Conservation (phyloP, 2,329 filamentous ascomycete species). For the Emergomyces orientalis region DNA sequence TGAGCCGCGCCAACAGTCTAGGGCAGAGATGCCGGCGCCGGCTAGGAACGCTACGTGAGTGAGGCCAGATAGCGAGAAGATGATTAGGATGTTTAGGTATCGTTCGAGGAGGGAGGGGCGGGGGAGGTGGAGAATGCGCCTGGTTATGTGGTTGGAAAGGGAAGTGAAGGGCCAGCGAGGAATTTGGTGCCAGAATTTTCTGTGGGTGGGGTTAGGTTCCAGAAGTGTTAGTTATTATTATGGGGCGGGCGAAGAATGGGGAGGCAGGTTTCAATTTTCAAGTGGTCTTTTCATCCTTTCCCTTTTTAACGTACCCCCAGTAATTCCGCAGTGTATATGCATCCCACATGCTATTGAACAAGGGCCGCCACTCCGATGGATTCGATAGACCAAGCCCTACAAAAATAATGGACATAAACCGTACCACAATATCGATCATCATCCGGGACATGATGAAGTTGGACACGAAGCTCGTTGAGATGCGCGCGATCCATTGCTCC, state of each 20-base stretch:
- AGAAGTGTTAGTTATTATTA: neutral
- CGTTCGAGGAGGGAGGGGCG: constrained; percentile 18
- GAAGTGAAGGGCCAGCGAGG: constrained; percentile 21
- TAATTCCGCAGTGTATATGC: constrained; percentile 21
- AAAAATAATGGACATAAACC: neutral
- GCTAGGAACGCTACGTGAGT: constrained; percentile 19
- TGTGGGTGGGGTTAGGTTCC: constrained; percentile 3
- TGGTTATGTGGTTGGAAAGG: constrained; percentile 11
- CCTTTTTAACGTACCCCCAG: constrained; percentile 21
- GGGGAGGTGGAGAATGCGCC: constrained; percentile 18
- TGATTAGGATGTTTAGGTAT: constrained; percentile 23
- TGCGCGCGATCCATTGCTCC: constrained; percentile 14
- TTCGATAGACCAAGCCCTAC: constrained; percentile 11
- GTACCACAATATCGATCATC: neutral
- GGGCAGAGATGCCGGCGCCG: constrained; percentile 13
- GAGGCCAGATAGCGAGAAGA: constrained; percentile 24
- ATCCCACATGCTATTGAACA: constrained; percentile 20
- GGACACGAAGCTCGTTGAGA: constrained; percentile 10
- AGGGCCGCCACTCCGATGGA: constrained; percentile 19
- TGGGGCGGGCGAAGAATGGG: neutral
- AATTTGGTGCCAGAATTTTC: constrained; percentile 26
- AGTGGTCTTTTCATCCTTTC: neutral
- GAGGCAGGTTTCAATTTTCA: neutral
- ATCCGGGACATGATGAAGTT: neutral
- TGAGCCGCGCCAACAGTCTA: constrained; percentile 12